Evolutionary conservation across 768 basidiomycete species (phyloP).

Genomic region (Leccinum rimulosum): DNA sequence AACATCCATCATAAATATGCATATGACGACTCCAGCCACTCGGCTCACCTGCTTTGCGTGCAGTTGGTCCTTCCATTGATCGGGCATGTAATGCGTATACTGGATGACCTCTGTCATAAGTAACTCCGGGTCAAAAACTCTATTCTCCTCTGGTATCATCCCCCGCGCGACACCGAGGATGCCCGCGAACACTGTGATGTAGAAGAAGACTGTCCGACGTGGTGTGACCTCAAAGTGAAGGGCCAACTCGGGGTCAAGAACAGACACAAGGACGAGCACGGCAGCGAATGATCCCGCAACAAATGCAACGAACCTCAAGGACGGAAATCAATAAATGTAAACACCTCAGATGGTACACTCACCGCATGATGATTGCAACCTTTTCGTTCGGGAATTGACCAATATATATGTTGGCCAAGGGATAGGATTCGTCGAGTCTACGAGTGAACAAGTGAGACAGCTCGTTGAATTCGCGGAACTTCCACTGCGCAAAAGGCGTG

Average conservation of each 20-base stretch:
- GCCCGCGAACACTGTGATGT: slow-evolving; percentile 83
- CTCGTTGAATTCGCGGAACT: slow-evolving; percentile 99
- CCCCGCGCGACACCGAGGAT: slow-evolving; percentile 87
- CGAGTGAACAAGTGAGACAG: slow-evolving; percentile 89
- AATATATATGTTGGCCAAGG: slow-evolving; percentile 90
- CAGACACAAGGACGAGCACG: slow-evolving; percentile 87
- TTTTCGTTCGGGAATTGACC: slow-evolving; percentile 98
- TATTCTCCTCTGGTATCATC: slow-evolving; percentile 94
- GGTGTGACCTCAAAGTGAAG: slow-evolving; percentile 93
- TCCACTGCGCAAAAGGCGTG: slow-evolving; percentile 95
- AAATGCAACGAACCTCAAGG: slow-evolving; percentile 88
- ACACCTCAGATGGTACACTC: slow-evolving; percentile 23
- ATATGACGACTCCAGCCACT: not conserved
- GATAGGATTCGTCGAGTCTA: slow-evolving; percentile 85
- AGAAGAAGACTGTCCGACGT: slow-evolving; percentile 92
- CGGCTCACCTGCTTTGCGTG: slow-evolving; percentile 78
- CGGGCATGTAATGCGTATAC: slow-evolving; percentile 95
- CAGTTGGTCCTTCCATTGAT: slow-evolving; percentile 83
- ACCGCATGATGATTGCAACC: slow-evolving; percentile 87
- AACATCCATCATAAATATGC: not conserved
- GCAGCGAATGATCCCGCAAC: slow-evolving; percentile 96
- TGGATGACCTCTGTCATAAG: slow-evolving; percentile 90
- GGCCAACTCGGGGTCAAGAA: slow-evolving; percentile 91
- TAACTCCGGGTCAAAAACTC: slow-evolving; percentile 90
- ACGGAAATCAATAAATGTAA: slow-evolving; percentile 1